Percentiles rank a stretch among this genome's conserved stretches.
Evolutionary conservation across 768 basidiomycete genomes (phyloP).

Genomic region (Boletellus ananas): DNA sequence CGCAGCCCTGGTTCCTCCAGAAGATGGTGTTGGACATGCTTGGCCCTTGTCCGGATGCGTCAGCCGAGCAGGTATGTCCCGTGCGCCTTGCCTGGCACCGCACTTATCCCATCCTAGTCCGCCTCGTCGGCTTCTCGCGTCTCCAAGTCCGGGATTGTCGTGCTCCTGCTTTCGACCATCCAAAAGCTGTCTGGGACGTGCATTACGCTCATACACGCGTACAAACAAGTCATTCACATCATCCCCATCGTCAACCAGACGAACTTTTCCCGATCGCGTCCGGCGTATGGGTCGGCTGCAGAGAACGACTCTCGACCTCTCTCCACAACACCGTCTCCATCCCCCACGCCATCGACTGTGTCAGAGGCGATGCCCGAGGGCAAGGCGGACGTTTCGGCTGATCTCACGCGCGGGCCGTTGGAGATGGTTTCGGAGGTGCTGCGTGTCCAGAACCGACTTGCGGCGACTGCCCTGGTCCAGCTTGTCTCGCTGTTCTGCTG

Average conservation of each 20-base stretch:
- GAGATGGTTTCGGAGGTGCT: conserved; percentile 49
- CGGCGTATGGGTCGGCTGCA: neutral
- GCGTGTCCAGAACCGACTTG: conserved; percentile 43
- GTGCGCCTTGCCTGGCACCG: neutral
- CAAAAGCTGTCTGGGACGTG: conserved; percentile 68
- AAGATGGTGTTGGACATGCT: conserved; percentile 63
- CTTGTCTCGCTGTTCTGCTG: conserved; percentile 44
- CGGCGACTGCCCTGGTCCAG: conserved; percentile 45
- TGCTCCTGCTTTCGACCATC: conserved; percentile 70
- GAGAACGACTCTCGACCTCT: neutral
- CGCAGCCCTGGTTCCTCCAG: conserved; percentile 91
- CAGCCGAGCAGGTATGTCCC: conserved; percentile 18
- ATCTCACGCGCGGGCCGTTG: conserved; percentile 44
- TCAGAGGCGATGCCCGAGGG: conserved; percentile 13
- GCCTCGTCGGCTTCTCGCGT: conserved; percentile 31
- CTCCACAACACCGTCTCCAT: conserved; percentile 16
- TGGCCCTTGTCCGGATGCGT: conserved; percentile 38
- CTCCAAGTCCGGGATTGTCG: conserved; percentile 53
- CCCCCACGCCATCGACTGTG: conserved; percentile 24
- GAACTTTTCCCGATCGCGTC: neutral
- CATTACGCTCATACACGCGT: conserved; percentile 63
- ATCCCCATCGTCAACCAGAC: conserved; percentile 63
- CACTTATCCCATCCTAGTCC: conserved; percentile 9
- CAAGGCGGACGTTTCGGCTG: conserved; percentile 8
- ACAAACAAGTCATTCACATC: conserved; percentile 60